Evolutionary conservation across 345 rosid genomes (phyloP).

Genomic region (Eucalyptus polybractea): DNA sequence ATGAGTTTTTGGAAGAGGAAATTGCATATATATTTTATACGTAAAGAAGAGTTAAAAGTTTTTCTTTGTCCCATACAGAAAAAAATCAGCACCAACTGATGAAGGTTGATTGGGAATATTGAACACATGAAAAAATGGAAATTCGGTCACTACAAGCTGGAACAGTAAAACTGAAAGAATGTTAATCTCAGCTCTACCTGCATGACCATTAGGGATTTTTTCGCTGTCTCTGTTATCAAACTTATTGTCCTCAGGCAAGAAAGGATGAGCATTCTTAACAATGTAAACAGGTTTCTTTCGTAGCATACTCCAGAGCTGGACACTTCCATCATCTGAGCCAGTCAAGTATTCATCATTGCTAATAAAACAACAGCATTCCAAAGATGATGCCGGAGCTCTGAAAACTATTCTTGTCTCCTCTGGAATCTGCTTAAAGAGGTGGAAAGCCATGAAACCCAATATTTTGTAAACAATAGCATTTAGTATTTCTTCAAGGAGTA

Average conservation of each 20-base stretch:
- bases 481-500: not conserved
- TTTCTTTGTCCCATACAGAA: not conserved
- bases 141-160: not conserved
- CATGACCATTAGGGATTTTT: conserved; percentile 16
- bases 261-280: conserved; percentile 69
- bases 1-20: not conserved
- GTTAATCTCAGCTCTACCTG: conserved; percentile 21
- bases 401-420: conserved; percentile 58
- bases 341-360: conserved; percentile 73
- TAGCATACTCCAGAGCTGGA: conserved; percentile 58
- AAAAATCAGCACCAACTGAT: not conserved
- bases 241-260: conserved; percentile 1
- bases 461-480: not conserved
- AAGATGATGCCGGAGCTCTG: conserved; percentile 71
- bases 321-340: conserved; percentile 92
- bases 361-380: conserved; percentile 89
- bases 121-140: not conserved
- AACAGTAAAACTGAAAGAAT: not conserved
- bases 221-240: conserved; percentile 5
- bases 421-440: conserved; percentile 44
- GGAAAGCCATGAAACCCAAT: not conserved
- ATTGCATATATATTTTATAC: not conserved
- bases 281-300: conserved; percentile 72
- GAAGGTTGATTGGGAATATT: not conserved
- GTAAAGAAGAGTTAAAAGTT: not conserved